A percentile compares a stretch with the other conserved stretches of the same genome.
Conservation (phyloP, 2,329 filamentous ascomycete genomes). For the Eurotiales sp. region DNA sequence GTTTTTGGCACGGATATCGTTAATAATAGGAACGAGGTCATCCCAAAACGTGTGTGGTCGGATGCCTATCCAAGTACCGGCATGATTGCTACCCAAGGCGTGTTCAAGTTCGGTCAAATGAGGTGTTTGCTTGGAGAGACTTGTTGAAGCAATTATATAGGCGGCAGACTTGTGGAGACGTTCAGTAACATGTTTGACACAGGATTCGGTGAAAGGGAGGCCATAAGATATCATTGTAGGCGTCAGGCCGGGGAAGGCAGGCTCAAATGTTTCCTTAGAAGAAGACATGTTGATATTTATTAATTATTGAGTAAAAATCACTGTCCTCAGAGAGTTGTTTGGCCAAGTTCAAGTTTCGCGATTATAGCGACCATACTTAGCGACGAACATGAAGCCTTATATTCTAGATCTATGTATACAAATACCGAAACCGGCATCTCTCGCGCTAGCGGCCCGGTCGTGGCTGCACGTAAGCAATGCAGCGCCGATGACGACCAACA, state of each 20-base stretch:
- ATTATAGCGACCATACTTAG: no score
- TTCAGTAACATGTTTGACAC: neutral
- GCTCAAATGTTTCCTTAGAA: neutral
- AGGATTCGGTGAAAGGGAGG: neutral
- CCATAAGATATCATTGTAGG: neutral
- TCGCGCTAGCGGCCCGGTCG: no score
- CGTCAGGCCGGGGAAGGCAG: neutral
- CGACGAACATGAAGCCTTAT: no score
- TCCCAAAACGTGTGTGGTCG: constrained; percentile 46
- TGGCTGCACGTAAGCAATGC: no score
- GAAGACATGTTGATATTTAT: neutral
- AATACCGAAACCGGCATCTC: no score
- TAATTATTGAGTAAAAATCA: no score
- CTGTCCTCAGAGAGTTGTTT: no score
- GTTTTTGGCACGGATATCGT: constrained; percentile 24
- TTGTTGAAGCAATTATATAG: neutral
- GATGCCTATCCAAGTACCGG: constrained; percentile 45
- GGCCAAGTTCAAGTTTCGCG: no score
- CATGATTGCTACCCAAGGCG: constrained; percentile 34
- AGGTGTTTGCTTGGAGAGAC: neutral
- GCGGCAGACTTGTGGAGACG: neutral
- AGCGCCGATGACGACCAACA: no score
- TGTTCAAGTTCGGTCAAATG: constrained; percentile 33
- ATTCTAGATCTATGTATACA: no score
- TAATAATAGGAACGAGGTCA: constrained; percentile 41